Conservation (phyloP, 2,329 filamentous ascomycete genomes). For the Pseudogymnoascus sp. region DNA sequence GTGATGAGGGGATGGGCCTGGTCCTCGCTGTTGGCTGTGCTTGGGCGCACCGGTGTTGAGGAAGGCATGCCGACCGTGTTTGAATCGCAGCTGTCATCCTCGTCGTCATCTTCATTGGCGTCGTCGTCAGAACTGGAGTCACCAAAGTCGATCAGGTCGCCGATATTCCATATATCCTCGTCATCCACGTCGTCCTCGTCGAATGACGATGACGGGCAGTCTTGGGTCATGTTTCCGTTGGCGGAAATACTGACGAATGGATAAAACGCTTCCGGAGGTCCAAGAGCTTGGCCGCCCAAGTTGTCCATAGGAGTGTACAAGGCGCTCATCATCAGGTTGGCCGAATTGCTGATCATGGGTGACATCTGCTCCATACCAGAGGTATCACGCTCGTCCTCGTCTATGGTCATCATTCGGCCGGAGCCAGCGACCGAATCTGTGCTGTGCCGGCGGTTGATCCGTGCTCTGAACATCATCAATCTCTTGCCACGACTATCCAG, state of each 20-base stretch:
- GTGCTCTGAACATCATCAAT: slow-evolving; percentile 34
- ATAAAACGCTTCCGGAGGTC: slow-evolving; percentile 68
- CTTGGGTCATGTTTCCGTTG: slow-evolving; percentile 47
- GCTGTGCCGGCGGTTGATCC: slow-evolving; percentile 28
- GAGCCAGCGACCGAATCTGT: slow-evolving; percentile 26
- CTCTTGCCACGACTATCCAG: slow-evolving; percentile 33
- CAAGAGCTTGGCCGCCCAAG: slow-evolving; percentile 50
- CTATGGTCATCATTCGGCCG: slow-evolving; percentile 27
- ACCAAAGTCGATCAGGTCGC: slow-evolving; percentile 65
- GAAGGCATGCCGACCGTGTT: slow-evolving; percentile 39
- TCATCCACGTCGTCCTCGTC: slow-evolving; percentile 54
- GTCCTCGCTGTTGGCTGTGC: slow-evolving; percentile 40
- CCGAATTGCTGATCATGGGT: slow-evolving; percentile 57
- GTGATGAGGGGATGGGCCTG: slow-evolving; percentile 47
- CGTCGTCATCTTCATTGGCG: slow-evolving; percentile 41
- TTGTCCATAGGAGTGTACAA: slow-evolving; percentile 34
- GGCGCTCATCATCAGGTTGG: slow-evolving; percentile 66
- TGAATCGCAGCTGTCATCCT: slow-evolving; percentile 35
- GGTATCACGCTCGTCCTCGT: slow-evolving; percentile 29
- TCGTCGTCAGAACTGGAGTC: slow-evolving; percentile 53
- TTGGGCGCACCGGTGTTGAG: slow-evolving; percentile 43
- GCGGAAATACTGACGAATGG: slow-evolving; percentile 49
- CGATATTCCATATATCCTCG: slow-evolving; percentile 54
- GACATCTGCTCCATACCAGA: slow-evolving; percentile 18
- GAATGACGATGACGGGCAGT: slow-evolving; percentile 41